These are phyloP conservation scores for Plasmopara muralis DNA, from an alignment of 352 stramenopile genomes.

Conservation along the genomic window DNA sequence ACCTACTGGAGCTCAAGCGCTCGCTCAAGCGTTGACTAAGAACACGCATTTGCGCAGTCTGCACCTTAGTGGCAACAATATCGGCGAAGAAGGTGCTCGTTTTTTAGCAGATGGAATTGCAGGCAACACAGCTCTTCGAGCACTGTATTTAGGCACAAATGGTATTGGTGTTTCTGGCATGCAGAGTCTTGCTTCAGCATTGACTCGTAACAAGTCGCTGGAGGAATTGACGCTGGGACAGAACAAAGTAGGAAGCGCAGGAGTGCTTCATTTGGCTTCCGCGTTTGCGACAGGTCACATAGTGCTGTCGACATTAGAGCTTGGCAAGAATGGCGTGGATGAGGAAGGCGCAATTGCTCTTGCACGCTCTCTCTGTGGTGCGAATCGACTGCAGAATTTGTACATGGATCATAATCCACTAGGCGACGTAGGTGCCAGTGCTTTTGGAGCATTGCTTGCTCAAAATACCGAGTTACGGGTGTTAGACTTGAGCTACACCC, in stretches of 20 bases:
- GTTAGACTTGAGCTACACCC: constrained; percentile 74
- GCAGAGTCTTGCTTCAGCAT: constrained; percentile 43
- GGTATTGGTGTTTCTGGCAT: constrained; percentile 64
- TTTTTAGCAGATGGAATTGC: constrained; percentile 47
- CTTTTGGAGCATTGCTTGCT: constrained; percentile 58
- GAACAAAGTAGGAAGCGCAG: constrained; percentile 62
- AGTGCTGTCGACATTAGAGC: constrained; percentile 58
- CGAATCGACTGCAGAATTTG: constrained; percentile 58
- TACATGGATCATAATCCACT: constrained; percentile 84
- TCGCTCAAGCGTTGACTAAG: constrained; percentile 41
- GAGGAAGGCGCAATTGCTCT: constrained; percentile 58
- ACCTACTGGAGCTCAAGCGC: constrained; percentile 33
- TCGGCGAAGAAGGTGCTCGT: constrained; percentile 61
- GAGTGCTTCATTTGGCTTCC: constrained; percentile 48
- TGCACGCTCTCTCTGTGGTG: constrained; percentile 55
- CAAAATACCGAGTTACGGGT: constrained; percentile 69
- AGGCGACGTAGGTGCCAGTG: constrained; percentile 59
- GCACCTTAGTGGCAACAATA: constrained; percentile 80
- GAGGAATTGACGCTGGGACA: constrained; percentile 73
- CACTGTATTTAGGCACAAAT: constrained; percentile 78
- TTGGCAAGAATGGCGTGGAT: constrained; percentile 74
- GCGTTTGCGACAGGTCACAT: constrained; percentile 51
- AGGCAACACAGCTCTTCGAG: constrained; percentile 40
- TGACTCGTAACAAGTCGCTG: constrained; percentile 50
- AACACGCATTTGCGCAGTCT: constrained; percentile 60